Evolutionary conservation across 2,329 filamentous ascomycete species (phyloP).

Genomic region (Tothia fuscella): DNA sequence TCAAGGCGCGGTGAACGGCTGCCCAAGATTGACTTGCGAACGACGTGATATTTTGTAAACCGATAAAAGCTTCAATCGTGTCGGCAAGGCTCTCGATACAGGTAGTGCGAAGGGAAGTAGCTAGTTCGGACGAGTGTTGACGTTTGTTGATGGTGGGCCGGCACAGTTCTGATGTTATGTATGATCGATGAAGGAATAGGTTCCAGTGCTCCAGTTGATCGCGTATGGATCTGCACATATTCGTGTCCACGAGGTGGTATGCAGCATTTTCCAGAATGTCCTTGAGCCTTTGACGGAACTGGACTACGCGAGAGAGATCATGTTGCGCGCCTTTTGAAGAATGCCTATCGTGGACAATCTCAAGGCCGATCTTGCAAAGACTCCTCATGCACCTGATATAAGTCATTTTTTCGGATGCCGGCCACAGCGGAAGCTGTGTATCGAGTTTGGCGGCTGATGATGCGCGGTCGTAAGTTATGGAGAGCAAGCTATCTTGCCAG

Average conservation of each 20-base stretch:
- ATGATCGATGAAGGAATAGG: slow-evolving; percentile 49
- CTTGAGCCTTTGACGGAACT: slow-evolving; percentile 43
- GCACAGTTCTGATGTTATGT: slow-evolving; percentile 50
- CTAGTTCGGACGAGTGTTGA: slow-evolving; percentile 30
- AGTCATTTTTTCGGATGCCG: slow-evolving; percentile 35
- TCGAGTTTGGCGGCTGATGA: slow-evolving; percentile 42
- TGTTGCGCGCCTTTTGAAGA: slow-evolving; percentile 40
- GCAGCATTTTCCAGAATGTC: slow-evolving; percentile 45
- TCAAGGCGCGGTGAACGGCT: slow-evolving; percentile 32
- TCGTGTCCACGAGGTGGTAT: slow-evolving; percentile 44
- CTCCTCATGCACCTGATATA: slow-evolving; percentile 47
- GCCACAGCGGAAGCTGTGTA: slow-evolving; percentile 23
- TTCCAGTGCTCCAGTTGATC: slow-evolving; percentile 50
- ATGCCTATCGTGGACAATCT: slow-evolving; percentile 48
- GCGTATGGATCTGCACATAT: slow-evolving; percentile 33
- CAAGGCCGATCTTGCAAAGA: slow-evolving; percentile 46
- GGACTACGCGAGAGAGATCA: slow-evolving; percentile 41
- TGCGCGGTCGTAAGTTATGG: slow-evolving; percentile 49
- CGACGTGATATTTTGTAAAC: slow-evolving; percentile 40
- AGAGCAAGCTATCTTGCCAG: slow-evolving; percentile 53
- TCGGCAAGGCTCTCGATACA: slow-evolving; percentile 44
- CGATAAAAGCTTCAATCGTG: slow-evolving; percentile 49
- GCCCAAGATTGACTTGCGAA: slow-evolving; percentile 33
- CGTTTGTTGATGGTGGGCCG: slow-evolving; percentile 38
- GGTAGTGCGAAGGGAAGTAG: slow-evolving; percentile 37